These are phyloP conservation scores for Tricholoma terreum DNA, from an alignment of 768 basidiomycete genomes.

Conservation along the genomic window DNA sequence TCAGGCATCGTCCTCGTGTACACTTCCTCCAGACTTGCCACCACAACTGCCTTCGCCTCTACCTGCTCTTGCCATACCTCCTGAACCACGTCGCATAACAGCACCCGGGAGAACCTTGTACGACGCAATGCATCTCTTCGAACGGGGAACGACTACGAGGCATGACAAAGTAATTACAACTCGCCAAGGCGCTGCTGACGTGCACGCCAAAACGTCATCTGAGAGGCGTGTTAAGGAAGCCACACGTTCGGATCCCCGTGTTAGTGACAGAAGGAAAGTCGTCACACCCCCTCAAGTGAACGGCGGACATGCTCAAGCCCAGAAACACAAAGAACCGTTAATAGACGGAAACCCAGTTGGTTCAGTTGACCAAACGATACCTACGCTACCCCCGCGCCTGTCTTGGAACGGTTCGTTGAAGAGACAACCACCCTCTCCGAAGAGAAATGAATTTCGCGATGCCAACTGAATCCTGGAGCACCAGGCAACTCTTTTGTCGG, in stretches of 20 bases:
- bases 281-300: not conserved
- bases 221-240: no score
- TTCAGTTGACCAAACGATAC: not conserved
- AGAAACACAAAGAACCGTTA: not conserved
- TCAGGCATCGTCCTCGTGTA: slow-evolving; percentile 27
- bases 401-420: not conserved
- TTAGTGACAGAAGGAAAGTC: not conserved
- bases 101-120: not conserved
- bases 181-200: not conserved
- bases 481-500: slow-evolving; percentile 7
- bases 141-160: no score
- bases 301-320: no score
- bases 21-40: not conserved
- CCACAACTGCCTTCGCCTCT: no score
- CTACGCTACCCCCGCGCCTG: not conserved
- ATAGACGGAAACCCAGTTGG: not conserved
- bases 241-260: not conserved
- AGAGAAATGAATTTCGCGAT: not conserved
- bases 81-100: not conserved
- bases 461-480: slow-evolving; percentile 14
- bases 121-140: not conserved
- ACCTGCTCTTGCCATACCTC: not conserved
- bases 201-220: no score
- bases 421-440: not conserved
- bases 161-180: not conserved